Conservation (phyloP, 768 basidiomycete genomes). For the Agaricus sinodeliciosus region DNA sequence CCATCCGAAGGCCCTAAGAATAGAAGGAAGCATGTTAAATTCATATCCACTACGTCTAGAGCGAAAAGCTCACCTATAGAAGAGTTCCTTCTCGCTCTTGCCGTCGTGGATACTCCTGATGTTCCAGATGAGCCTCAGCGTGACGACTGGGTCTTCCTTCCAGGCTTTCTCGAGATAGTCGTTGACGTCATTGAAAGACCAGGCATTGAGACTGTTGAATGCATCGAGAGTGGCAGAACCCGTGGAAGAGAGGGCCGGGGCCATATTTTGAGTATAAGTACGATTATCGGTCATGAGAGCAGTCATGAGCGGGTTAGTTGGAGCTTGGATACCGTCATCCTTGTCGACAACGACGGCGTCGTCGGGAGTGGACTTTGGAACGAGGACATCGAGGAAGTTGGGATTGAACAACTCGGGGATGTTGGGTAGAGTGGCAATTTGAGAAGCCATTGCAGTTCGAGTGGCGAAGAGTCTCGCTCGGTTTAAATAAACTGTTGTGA, state of each 20-base stretch:
- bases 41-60: background rate
- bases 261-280: constrained; percentile 42
- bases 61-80: constrained; percentile 39
- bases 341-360: background rate
- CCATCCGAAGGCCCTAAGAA: constrained; percentile 53
- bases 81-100: constrained; percentile 50
- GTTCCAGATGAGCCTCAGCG: constrained; percentile 64
- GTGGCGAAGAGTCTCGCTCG: no score
- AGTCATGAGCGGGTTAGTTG: constrained; percentile 47
- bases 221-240: constrained; percentile 48
- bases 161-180: constrained; percentile 42
- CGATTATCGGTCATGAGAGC: constrained; percentile 40
- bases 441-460: constrained; percentile 20
- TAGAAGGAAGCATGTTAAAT: background rate
- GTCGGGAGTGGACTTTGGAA: constrained; percentile 26
- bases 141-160: constrained; percentile 50
- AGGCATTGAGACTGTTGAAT: constrained; percentile 36
- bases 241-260: constrained; percentile 48
- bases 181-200: constrained; percentile 21
- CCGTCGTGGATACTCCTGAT: constrained; percentile 66
- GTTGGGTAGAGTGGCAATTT: constrained; percentile 44
- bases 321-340: constrained; percentile 2
- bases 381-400: constrained; percentile 48
- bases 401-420: constrained; percentile 54
- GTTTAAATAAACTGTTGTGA: no score